Conservation (phyloP, 1,284 basidiomycete genomes). For the Trametes pubescens region DNA sequence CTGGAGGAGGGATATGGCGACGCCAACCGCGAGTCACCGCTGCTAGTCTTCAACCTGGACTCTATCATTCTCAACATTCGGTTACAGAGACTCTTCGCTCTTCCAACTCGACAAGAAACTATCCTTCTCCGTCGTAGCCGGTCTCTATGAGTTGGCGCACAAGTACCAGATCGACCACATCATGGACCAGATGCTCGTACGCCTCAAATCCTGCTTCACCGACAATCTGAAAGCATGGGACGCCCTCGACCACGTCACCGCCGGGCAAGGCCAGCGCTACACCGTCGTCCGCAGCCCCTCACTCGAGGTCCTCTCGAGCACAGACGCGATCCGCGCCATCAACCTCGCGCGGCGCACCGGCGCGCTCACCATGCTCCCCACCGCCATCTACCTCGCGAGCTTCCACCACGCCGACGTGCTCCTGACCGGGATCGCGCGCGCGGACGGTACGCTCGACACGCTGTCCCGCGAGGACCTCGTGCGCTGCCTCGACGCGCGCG, state of each 20-base stretch:
- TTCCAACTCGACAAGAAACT: neutral
- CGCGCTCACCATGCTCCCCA: conserved; percentile 15
- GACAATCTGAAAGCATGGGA: conserved; percentile 1
- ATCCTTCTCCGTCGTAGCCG: neutral
- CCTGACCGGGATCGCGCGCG: conserved; percentile 1
- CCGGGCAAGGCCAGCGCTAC: neutral
- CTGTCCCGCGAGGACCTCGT: conserved; percentile 8
- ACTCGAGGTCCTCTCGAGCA: neutral
- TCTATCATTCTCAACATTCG: neutral
- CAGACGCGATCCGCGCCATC: conserved; percentile 14
- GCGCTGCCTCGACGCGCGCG: conserved; percentile 11
- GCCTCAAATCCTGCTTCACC: conserved; percentile 14
- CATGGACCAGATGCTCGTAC: conserved; percentile 9
- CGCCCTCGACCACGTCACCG: neutral
- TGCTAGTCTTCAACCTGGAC: neutral
- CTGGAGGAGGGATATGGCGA: too few species aligned
- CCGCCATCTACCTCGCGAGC: conserved; percentile 17
- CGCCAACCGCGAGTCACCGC: too few species aligned
- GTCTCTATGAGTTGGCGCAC: conserved; percentile 16
- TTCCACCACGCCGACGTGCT: conserved; percentile 3
- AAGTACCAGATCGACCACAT: conserved; percentile 24
- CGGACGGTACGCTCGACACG: conserved; percentile 9
- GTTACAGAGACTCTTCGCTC: neutral
- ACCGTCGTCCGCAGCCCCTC: conserved; percentile 5
- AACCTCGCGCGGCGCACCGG: conserved; percentile 17